Conservation (phyloP, 768 basidiomycete species). For the Hirschioporus abietinus region DNA sequence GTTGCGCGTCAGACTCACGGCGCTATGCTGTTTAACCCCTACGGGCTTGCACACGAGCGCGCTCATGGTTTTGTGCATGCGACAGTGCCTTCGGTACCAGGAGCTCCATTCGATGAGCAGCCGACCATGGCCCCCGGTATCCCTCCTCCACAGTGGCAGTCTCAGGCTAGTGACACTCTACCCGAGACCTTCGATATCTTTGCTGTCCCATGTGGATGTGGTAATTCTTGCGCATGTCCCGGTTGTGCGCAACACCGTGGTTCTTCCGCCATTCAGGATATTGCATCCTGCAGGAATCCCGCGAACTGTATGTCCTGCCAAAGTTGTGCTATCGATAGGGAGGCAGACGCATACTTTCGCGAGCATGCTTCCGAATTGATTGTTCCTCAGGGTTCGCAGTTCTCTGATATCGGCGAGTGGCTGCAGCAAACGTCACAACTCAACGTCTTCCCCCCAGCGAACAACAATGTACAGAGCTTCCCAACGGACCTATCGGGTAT, state of each 20-base stretch:
- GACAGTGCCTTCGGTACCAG: conserved; percentile 20
- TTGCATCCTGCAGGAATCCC: conserved; percentile 33
- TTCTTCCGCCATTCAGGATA: conserved; percentile 26
- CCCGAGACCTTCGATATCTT: conserved; percentile 21
- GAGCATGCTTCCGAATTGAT: conserved; percentile 37
- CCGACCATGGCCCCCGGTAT: conserved; percentile 9
- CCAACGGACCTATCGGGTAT: conserved; percentile 15
- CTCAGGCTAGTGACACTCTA: conserved; percentile 14
- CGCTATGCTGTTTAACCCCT: conserved; percentile 55
- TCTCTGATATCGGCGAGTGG: conserved; percentile 58
- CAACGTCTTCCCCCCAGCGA: conserved; percentile 28
- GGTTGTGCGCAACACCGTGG: conserved; percentile 56
- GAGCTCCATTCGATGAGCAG: conserved; percentile 23
- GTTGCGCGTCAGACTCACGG: conserved; percentile 43
- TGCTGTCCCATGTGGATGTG: conserved; percentile 56
- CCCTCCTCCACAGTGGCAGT: conserved; percentile 9
- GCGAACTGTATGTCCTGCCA: conserved; percentile 44
- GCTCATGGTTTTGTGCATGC: conserved; percentile 26
- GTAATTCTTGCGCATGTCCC: conserved; percentile 56
- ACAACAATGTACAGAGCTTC: conserved; percentile 5
- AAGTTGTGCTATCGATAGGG: conserved; percentile 56
- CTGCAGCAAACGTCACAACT: conserved; percentile 40
- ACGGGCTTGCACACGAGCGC: conserved; percentile 59
- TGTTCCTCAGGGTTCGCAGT: conserved; percentile 30
- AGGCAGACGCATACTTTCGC: conserved; percentile 37